Evolutionary conservation across 306 rosid genomes (phyloP), one percentile per base, ranked within the genome.

Genomic region (Dicorynia guianensis): DNA sequence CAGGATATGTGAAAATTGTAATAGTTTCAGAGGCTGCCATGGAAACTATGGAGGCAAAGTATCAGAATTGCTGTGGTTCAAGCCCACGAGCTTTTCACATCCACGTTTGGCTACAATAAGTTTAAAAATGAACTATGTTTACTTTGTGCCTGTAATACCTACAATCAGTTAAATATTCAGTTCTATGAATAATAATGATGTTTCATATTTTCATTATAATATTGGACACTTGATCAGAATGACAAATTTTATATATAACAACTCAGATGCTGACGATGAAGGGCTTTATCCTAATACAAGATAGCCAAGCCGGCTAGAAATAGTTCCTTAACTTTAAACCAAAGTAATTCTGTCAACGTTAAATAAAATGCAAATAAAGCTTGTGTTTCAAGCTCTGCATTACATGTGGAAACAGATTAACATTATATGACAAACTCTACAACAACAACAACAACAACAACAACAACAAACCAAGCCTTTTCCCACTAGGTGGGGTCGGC

Each of bases 1-100:
- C 69, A 67, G 20, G 38, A 77, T 35, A 56, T 35, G 13, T 67
- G 69, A 60, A 68, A 59, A 59, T 56, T 48, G 60, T 47, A 69
- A 50, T 60, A 60, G 40, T 49, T 60, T 59, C 39, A 15, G 39
- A 53, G 34, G 6, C 65, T 39, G 47, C 55, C 50, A 77, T n/a
- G 64, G 60, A 63, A 59, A 59, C 60, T 39, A 7, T 15, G 61
- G 64, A 49, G 3, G 7, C 56, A 15, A 0, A 4, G 61, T 36
- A 36, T 39, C 44, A 62, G 62, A 52, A 55, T 19, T 14, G 13
- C 36, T 14, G 62, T 36, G 20, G 48, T 17, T 67, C 59, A 59
- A 20, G 33, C 25, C 42, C 9, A 35, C n/a, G 61, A 9, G 3
- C 69, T 36, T 17, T 56, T 44, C 35, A 44, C 40, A 20, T 13